Base-by-base conservation (phyloP, 495 filamentous ascomycete species). In the Pyrenopolyporus hunteri region DNA sequence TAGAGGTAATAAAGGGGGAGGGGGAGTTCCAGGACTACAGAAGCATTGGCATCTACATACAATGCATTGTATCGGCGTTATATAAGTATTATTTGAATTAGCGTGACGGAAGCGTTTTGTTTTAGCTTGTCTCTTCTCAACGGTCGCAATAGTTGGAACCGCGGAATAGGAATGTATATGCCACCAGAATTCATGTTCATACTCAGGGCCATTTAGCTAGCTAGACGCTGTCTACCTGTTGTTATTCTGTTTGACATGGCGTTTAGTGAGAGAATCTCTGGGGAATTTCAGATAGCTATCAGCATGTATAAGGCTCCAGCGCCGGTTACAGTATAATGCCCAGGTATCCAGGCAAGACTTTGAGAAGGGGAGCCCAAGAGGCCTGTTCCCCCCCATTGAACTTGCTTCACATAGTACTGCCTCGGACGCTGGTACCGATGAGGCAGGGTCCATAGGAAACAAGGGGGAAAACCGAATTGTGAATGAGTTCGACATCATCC, bases 11-110 rank as follows among this genome's bases (percentile, higher is more conserved):
- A 45, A 28, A 35, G 11, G 46, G 44, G 42, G 46, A 31, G 44
- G 26, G 28, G 58, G 45, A 22, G 22, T 1, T 33, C 22, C 16
- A 35, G 55, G 36, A 20, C 13, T 55, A 50, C 46, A 44, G 47
- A 54, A 54, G 54, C 58, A 63, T 63, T 67, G 44, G 54, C 53
- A 63, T 53, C 55, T 32, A 50, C 36, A 63, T 51, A 63, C 53
- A 59, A 63, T 67, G 64, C 64, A 67, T 67, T 54, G 64, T 37
- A 57, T 26, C 43, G 64, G 64, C 64, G 64, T 67, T 67, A 58
- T 32, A 31, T 31, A 50, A 31, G 29, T 44, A 54, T 63, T 20
- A 51, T 59, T 14, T 23, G 43, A 44, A 48, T 54, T 43, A 58
- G 43, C 49, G 40, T 62, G 46, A 29, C 47, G 29, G 58, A 28